These are phyloP conservation scores for Elongisporangium anandrum DNA, from an alignment of 352 stramenopile species.

Conservation along the genomic window DNA sequence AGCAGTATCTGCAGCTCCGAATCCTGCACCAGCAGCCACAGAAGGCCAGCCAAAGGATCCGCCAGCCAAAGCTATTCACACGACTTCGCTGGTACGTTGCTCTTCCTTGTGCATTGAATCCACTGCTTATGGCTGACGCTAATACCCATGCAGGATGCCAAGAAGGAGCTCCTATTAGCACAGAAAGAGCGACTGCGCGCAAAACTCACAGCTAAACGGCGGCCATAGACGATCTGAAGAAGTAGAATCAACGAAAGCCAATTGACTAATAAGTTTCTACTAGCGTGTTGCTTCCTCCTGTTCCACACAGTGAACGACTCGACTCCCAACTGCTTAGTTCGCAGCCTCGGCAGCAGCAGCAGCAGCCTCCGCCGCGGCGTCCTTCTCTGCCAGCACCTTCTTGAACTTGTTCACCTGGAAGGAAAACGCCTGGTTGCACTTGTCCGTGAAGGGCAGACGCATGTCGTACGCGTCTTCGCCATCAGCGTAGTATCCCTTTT, in stretches of 20 bases:
- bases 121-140: slow-evolving; percentile 2
- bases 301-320: background rate
- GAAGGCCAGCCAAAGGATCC: background rate
- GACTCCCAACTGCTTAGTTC: background rate
- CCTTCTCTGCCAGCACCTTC: slow-evolving; percentile 73
- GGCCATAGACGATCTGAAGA: slow-evolving; percentile 1
- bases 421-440: slow-evolving; percentile 83
- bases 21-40: slow-evolving; percentile 1
- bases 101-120: slow-evolving; percentile 3
- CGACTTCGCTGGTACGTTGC: slow-evolving; percentile 3
- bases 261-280: no score
- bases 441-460: slow-evolving; percentile 92
- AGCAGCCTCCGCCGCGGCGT: slow-evolving; percentile 24
- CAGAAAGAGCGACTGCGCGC: slow-evolving; percentile 67
- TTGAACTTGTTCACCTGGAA: slow-evolving; percentile 82
- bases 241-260: no score
- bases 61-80: slow-evolving; percentile 3
- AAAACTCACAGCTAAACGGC: slow-evolving; percentile 45
- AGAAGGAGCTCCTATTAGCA: slow-evolving; percentile 47
- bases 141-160: slow-evolving; percentile 25
- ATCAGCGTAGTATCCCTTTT: slow-evolving; percentile 99
- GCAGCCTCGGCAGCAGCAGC: slow-evolving; percentile 16
- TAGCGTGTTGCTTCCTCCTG: background rate
- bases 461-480: slow-evolving; percentile 99
- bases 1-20: background rate